Evolutionary conservation across 768 basidiomycete species (phyloP).

Genomic region (Rubroboletus satanas): DNA sequence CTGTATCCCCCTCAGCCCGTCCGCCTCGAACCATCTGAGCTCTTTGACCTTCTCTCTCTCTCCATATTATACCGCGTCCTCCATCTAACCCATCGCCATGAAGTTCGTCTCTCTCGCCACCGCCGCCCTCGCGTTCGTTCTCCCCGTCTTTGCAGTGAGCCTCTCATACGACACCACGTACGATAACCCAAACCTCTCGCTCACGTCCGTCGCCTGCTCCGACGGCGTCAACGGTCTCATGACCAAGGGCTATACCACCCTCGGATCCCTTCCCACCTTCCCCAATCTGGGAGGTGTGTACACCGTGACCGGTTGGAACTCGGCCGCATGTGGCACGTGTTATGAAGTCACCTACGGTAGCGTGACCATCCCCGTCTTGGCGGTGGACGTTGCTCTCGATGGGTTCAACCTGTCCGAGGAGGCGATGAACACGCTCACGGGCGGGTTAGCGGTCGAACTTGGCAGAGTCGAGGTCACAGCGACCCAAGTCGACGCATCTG

Average conservation of each 20-base stretch:
- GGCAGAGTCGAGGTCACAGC: slow-evolving; percentile 48
- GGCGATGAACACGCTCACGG: slow-evolving; percentile 56
- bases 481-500: slow-evolving; percentile 40
- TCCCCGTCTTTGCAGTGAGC: slow-evolving; percentile 14
- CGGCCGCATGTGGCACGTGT: slow-evolving; percentile 32
- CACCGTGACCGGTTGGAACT: slow-evolving; percentile 30
- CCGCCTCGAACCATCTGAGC: background rate
- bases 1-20: background rate
- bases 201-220: slow-evolving; percentile 30
- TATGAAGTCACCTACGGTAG: slow-evolving; percentile 27
- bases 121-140: slow-evolving; percentile 10
- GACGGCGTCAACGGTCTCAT: slow-evolving; percentile 31
- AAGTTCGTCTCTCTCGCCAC: slow-evolving; percentile 18
- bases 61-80: background rate
- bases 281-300: slow-evolving; percentile 34
- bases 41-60: background rate
- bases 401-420: slow-evolving; percentile 48
- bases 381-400: slow-evolving; percentile 24
- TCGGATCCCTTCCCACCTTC: slow-evolving; percentile 30
- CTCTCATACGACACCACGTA: slow-evolving; percentile 30
- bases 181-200: slow-evolving; percentile 21
- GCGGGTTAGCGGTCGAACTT: slow-evolving; percentile 40
- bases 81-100: slow-evolving; percentile 13
- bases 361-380: slow-evolving; percentile 21
- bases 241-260: slow-evolving; percentile 30